Evolutionary conservation across 2,329 filamentous ascomycete species (phyloP), one percentile per base, ranked within the genome.

Genomic region (Myriosclerotinia duriaeana): DNA sequence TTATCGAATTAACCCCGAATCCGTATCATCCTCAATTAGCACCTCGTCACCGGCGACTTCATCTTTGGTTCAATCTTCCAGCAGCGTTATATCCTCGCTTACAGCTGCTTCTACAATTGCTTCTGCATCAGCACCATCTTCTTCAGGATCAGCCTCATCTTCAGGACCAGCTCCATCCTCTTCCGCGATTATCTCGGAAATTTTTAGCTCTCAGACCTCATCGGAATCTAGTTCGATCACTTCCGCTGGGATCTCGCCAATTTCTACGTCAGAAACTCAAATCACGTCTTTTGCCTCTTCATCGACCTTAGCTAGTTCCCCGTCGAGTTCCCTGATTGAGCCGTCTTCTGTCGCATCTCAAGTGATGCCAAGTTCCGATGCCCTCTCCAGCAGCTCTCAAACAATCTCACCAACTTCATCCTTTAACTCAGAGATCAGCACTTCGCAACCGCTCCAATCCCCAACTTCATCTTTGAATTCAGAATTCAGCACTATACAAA

Each of bases 1-100:
- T n/a, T 64, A 59, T 1, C 30, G 56, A 14, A 15, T 64, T n/a
- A 6, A 3, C 0, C 42, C 26, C 15, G 5, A 7, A 1, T 15
- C n/a, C 36, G n/a, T 36, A 30, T 56, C 62, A 30, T 64, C 62
- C 26, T 64, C 62, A 4, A 12, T 36, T 26, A n/a, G 12, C 11
- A 42, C 17, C 17, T 64, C 52, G 2, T 26, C 62, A 5, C 11
- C 20, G 5, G 30, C 52, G 9, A 55, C 22, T 12, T 56, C 40
- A 14, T 50, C 61, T 3, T 44, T 7, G 3, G n/a, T 22, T 38
- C 38, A 64, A n/a, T 38, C 50, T 40, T 55, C 52, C 15, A 30
- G 52, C 20, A 26, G 52, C 22, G 5, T 30, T 22, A 14, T 38
- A 17, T 40, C 53, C 7, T 52, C 59, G 14, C 22, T 36, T 6